A percentile compares a stretch with the other conserved stretches of the same genome.
Evolutionary conservation across 2,329 filamentous ascomycete species (phyloP).

Genomic region (Trichoderma guizhouense): DNA sequence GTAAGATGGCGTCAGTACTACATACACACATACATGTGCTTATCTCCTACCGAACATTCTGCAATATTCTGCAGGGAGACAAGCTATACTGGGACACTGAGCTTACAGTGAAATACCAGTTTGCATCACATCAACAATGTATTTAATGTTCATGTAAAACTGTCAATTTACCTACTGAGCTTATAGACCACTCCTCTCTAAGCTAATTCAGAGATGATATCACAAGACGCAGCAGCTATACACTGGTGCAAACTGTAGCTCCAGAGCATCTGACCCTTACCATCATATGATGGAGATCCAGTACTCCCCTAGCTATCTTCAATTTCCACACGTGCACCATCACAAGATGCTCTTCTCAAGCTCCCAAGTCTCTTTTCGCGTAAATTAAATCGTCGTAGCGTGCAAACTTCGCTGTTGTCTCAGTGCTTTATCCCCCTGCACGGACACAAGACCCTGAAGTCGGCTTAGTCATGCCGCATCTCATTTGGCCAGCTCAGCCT

Average conservation of each 20-base stretch:
- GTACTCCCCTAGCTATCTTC: background rate
- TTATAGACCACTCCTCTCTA: background rate
- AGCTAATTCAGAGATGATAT: background rate
- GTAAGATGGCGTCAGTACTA: constrained; percentile 11
- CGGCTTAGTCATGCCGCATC: constrained; percentile 15
- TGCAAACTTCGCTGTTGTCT: background rate
- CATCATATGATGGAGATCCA: background rate
- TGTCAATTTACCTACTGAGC: background rate
- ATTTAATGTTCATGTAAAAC: background rate
- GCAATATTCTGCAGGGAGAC: background rate
- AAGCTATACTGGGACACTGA: background rate
- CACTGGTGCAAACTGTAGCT: background rate
- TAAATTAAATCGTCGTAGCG: background rate
- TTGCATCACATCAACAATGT: background rate
- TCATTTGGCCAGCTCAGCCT: constrained; percentile 16
- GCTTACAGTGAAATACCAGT: background rate
- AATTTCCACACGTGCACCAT: background rate
- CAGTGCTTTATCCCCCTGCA: background rate
- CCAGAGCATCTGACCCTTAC: background rate
- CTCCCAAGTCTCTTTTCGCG: background rate
- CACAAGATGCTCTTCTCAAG: background rate
- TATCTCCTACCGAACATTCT: background rate
- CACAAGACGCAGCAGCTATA: background rate
- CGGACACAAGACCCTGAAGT: background rate
- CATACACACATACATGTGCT: background rate